These are phyloP conservation scores for Puccinia polysora DNA, from an alignment of 1,284 basidiomycete genomes.

Conservation along the genomic window DNA sequence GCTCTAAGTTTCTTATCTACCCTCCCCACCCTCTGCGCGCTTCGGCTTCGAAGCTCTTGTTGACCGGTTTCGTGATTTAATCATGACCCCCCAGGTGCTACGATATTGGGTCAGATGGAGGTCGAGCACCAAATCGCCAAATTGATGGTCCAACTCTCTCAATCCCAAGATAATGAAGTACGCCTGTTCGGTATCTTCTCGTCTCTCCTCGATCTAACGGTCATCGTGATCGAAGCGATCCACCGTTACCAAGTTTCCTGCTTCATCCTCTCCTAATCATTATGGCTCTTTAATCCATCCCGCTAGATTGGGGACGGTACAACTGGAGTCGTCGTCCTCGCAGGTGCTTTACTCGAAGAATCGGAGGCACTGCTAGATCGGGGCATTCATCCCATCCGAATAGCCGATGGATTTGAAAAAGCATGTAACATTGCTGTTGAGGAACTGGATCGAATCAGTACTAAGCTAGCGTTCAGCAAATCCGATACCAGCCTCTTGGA, in stretches of 20 bases:
- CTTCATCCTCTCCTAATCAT: neutral
- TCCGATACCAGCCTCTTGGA: conserved; percentile 78
- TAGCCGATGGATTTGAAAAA: conserved; percentile 94
- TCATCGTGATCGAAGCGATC: neutral
- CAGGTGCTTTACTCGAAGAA: conserved; percentile 88
- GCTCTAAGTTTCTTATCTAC: neutral
- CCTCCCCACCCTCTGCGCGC: neutral
- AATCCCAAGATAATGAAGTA: conserved; percentile 90
- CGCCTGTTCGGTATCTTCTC: neutral
- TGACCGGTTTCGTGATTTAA: conserved; percentile 24
- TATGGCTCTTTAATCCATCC: neutral
- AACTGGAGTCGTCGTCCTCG: conserved; percentile 98
- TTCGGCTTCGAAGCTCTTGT: conserved; percentile 60
- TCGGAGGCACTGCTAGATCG: conserved; percentile 80
- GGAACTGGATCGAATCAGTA: conserved; percentile 87
- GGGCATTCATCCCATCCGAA: conserved; percentile 95
- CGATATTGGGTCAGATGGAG: conserved; percentile 56
- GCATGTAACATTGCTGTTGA: conserved; percentile 84
- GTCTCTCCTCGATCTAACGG: neutral
- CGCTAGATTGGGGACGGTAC: conserved; percentile 89
- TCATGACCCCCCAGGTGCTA: conserved; percentile 35
- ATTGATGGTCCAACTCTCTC: conserved; percentile 89
- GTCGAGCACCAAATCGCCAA: conserved; percentile 99
- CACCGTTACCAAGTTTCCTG: neutral
- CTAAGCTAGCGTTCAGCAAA: conserved; percentile 76